Conservation (phyloP, 148 eudicot genomes). For the Diospyros lotus region DNA sequence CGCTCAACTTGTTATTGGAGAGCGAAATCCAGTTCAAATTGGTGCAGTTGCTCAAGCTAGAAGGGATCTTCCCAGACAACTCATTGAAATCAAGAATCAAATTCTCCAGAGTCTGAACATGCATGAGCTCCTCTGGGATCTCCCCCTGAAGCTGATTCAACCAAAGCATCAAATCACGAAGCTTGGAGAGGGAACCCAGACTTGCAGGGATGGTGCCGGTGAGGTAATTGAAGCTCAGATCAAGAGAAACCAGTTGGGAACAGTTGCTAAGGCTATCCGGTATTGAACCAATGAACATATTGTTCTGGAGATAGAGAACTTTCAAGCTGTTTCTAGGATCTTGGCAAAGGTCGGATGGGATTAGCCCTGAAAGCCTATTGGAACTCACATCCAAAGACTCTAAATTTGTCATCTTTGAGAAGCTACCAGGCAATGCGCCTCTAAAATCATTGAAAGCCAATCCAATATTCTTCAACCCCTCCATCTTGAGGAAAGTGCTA, state of each 20-base stretch:
- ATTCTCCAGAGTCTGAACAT: constrained; percentile 35
- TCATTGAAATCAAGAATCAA: constrained; percentile 55
- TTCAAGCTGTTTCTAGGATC: constrained; percentile 31
- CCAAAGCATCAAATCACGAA: constrained; percentile 51
- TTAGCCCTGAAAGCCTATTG: constrained; percentile 44
- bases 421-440: constrained; percentile 52
- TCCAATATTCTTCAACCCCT: constrained; percentile 35
- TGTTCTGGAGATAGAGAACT: constrained; percentile 48
- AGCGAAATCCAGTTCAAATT: constrained; percentile 52
- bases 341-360: constrained; percentile 39
- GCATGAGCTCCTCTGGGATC: constrained; percentile 52
- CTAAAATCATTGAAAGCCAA: constrained; percentile 51
- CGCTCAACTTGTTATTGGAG: constrained; percentile 54
- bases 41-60: constrained; percentile 47
- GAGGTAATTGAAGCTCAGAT: constrained; percentile 49
- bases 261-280: constrained; percentile 44
- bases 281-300: constrained; percentile 39
- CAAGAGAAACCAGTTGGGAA: constrained; percentile 47
- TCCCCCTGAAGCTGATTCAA: constrained; percentile 49
- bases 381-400: constrained; percentile 73
- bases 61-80: constrained; percentile 40
- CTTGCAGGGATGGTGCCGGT: constrained; percentile 41
- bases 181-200: constrained; percentile 41
- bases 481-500: constrained; percentile 45
- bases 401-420: constrained; percentile 38